A percentile compares a stretch with the other conserved stretches of the same genome.
Evolutionary conservation across 176 grass and related monocot genomes (phyloP).

Genomic region (Ensete ventricosum): DNA sequence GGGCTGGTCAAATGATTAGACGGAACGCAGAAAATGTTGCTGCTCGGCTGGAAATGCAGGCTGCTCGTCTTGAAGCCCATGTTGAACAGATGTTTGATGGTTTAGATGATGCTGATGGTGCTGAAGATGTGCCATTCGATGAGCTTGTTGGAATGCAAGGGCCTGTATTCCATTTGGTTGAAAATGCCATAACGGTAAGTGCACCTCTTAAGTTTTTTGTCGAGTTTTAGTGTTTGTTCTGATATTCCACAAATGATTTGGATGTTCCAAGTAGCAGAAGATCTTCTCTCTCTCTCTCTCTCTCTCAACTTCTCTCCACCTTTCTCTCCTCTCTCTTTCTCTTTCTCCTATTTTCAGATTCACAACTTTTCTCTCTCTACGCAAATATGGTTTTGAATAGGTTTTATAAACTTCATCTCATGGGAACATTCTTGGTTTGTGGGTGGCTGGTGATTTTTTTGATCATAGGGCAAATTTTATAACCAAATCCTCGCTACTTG

Average conservation of each 20-base stretch:
- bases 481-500: no score
- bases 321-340: no score
- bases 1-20: constrained; percentile 75
- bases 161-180: constrained; percentile 96
- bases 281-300: no score
- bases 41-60: constrained; percentile 64
- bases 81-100: constrained; percentile 99
- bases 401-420: no score
- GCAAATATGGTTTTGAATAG: background rate
- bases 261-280: no score
- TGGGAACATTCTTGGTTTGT: no score
- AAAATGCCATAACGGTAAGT: constrained; percentile 96
- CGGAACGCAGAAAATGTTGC: constrained; percentile 99
- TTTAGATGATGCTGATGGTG: constrained; percentile 95
- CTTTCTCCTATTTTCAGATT: no score
- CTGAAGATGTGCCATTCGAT: constrained; percentile 96
- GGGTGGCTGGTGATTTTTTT: no score
- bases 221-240: background rate
- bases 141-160: constrained; percentile 99
- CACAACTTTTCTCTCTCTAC: no score
- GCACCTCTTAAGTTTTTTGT: background rate
- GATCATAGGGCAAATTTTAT: no score
- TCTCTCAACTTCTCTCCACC: no score
- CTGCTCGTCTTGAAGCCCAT: constrained; percentile 77
- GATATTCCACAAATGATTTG: no score